Base-by-base conservation (phyloP, 2,329 filamentous ascomycete genomes). In the Arthrobotrys pseudoclavata region DNA sequence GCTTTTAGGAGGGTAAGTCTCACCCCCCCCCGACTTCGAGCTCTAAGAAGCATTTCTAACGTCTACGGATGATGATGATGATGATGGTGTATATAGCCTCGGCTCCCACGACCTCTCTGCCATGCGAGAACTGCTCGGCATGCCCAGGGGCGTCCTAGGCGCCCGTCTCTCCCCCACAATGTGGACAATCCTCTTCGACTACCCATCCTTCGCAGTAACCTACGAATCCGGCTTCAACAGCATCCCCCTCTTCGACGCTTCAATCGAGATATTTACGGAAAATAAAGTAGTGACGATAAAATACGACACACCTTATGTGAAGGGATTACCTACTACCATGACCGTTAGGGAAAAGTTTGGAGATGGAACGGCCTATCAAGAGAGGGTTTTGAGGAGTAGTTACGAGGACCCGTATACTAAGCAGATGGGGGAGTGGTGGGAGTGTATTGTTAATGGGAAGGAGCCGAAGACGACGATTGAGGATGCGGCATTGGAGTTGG, bases 231-330 rank as follows among this genome's bases (percentile, higher is more conserved):
- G 89, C 0, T 83, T 89, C 22, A 85, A 87, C 79, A 80, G 82
- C 0, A 85, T 91, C 0, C 87, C 88, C 0, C 80, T 82, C 0
- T 88, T 89, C 61, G 87, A 89, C 67, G 86, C 87, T 0, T 84
- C 86, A 50, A 81, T 89, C 5, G 86, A 86, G 1, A 83, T 90
- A 0, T 90, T 88, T 79, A 86, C 86, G 0, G 81, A 84, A 15
- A 83, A 85, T 5, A 90, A 90, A 82, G 86, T 85, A 0, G 86
- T 90, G 0, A 84, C 83, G 0, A 84, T 90, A 10, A 81, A 86
- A 40, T 89, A 87, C 79, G 87, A 90, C 69, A 87, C 87, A 0
- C 89, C 88, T 0, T 89, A 87, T 69, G 84, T 89, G n/a, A 88
- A 88, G 79, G 87, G 86, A 0, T 82, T 89, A 0, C 86, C 86